Percentiles rank a stretch among this genome's conserved stretches.
Evolutionary conservation across 805 yeast genomes (phyloP).

Genomic region (Kodamaea restingae): DNA sequence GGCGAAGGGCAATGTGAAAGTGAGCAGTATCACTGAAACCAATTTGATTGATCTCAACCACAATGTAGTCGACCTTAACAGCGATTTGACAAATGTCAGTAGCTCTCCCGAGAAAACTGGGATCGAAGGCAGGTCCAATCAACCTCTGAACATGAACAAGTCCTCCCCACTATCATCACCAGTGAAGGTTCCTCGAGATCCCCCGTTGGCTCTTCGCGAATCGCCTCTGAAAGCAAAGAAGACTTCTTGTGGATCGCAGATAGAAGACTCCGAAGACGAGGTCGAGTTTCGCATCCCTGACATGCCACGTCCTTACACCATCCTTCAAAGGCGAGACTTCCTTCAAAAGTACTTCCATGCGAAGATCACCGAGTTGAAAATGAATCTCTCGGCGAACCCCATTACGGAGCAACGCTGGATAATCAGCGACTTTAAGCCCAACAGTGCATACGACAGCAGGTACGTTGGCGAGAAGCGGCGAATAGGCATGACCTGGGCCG

Average conservation of each 20-base stretch:
- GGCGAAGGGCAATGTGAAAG: no score
- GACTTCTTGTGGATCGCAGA: background rate
- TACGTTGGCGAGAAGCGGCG: slow-evolving; percentile 9
- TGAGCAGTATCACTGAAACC: no score
- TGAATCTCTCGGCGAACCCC: slow-evolving; percentile 30
- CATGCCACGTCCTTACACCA: slow-evolving; percentile 19
- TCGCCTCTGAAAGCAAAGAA: slow-evolving; percentile 1
- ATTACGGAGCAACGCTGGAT: slow-evolving; percentile 36
- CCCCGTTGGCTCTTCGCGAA: background rate
- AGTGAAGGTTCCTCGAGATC: background rate
- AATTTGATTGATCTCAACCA: no score
- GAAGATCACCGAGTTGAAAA: slow-evolving; percentile 19
- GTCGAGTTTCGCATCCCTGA: slow-evolving; percentile 8
- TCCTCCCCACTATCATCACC: background rate
- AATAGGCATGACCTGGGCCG: slow-evolving; percentile 19
- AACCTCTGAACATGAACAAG: no score
- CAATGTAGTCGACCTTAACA: no score
- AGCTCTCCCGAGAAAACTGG: background rate
- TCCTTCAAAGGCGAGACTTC: slow-evolving; percentile 31
- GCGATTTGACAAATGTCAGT: no score
- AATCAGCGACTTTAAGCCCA: slow-evolving; percentile 33
- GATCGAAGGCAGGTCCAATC: no score
- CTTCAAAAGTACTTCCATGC: slow-evolving; percentile 22
- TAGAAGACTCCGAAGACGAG: slow-evolving; percentile 17
- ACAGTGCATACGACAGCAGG: slow-evolving; percentile 20